Conservation (phyloP, 2,329 filamentous ascomycete species). For the Pseudocercospora cruenta region DNA sequence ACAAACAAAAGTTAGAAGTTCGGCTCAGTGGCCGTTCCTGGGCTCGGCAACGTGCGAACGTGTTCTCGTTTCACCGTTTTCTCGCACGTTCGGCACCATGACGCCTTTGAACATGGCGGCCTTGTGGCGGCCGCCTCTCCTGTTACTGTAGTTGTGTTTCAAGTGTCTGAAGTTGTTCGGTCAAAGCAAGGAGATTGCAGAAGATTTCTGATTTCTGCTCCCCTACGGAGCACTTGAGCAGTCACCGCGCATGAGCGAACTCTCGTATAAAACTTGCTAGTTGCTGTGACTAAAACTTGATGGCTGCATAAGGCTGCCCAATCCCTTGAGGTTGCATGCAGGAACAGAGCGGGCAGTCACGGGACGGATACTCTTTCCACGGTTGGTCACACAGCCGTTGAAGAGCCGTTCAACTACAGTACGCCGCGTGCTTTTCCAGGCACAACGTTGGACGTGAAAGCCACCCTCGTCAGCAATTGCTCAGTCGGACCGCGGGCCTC, state of each 20-base stretch:
- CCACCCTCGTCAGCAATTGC: background rate
- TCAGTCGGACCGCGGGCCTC: background rate
- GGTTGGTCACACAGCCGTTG: background rate
- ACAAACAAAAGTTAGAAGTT: background rate
- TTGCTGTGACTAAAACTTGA: background rate
- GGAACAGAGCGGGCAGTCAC: background rate
- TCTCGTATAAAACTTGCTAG: background rate
- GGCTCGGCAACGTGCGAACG: background rate
- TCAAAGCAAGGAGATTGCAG: background rate
- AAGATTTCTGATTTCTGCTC: background rate
- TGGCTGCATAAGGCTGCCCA: constrained; percentile 4
- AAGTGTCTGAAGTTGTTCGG: background rate
- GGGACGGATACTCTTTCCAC: background rate
- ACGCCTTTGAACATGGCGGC: background rate
- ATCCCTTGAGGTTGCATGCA: constrained; percentile 2
- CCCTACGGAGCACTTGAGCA: background rate
- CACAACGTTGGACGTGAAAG: background rate
- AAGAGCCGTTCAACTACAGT: background rate
- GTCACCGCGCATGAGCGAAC: background rate
- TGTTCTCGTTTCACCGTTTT: background rate
- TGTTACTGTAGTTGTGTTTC: background rate
- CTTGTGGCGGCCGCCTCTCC: background rate
- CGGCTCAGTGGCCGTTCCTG: background rate
- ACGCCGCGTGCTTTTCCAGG: background rate
- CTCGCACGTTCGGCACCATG: background rate